phyloP scores from a whole-genome alignment of 495 filamentous ascomycete species.

The Schizothecium vesticola region DNA sequence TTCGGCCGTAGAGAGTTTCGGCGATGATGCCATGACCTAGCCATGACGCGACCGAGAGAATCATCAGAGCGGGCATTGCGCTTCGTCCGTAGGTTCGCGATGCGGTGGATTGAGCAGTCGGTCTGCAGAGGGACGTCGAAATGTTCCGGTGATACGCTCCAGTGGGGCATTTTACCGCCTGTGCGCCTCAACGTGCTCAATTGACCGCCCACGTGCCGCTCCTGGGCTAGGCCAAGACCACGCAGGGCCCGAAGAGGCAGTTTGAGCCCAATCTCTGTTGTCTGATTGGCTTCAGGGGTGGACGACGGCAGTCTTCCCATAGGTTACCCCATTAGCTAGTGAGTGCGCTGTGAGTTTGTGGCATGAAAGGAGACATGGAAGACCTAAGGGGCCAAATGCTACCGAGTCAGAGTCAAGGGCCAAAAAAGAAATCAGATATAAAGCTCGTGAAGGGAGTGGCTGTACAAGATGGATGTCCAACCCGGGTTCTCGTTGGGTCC shows the following conservation, averaged over 20 bases:
- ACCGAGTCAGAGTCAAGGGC: background rate
- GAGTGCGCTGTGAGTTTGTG: background rate
- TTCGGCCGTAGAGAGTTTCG: background rate
- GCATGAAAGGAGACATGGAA: background rate
- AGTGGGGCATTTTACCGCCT: too few species aligned
- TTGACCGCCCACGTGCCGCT: background rate
- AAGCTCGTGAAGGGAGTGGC: too few species aligned
- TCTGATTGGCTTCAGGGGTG: slow-evolving; percentile 8
- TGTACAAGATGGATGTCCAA: too few species aligned
- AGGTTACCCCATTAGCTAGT: background rate
- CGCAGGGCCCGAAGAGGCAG: slow-evolving; percentile 19
- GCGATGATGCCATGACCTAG: background rate
- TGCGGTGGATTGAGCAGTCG: background rate
- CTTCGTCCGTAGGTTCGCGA: background rate
- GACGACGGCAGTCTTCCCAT: background rate
- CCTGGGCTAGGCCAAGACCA: slow-evolving; percentile 1
- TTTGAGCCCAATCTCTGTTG: slow-evolving; percentile 16
- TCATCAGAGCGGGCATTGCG: background rate
- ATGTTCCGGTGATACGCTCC: too few species aligned
- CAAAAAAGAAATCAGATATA: too few species aligned
- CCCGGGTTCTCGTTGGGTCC: too few species aligned
- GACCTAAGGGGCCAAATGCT: too few species aligned
- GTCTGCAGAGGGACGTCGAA: background rate
- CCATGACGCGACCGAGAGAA: background rate
- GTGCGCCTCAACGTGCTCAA: too few species aligned